phyloP scores from a whole-genome alignment of 1,284 basidiomycete genomes.

The Albatrellus sp. region DNA sequence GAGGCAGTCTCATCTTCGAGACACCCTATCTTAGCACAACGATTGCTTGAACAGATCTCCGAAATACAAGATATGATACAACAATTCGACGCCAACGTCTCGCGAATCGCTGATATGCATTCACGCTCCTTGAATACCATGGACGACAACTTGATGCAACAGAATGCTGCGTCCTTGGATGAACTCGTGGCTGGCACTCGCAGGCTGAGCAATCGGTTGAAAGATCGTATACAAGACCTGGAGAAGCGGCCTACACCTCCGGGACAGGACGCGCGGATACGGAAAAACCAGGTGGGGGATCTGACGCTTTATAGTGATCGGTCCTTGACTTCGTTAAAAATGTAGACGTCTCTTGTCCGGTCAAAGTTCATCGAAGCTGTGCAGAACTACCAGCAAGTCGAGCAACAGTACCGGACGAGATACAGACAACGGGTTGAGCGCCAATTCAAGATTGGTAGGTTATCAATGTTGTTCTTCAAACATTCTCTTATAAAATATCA shows the following conservation, averaged over 20 bases:
- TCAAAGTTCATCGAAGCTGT: constrained; percentile 57
- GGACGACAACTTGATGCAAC: constrained; percentile 32
- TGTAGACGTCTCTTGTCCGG: constrained; percentile 40
- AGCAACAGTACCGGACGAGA: constrained; percentile 74
- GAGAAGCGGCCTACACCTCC: constrained; percentile 22
- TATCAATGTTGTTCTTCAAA: background rate
- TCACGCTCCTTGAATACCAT: constrained; percentile 44
- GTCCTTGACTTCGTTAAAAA: background rate
- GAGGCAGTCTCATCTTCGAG: background rate
- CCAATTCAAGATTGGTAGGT: constrained; percentile 75
- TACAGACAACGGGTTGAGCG: constrained; percentile 79
- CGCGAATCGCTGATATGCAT: constrained; percentile 46
- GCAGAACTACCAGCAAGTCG: constrained; percentile 73
- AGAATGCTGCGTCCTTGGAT: constrained; percentile 36
- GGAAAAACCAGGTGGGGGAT: constrained; percentile 53
- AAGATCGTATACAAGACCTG: constrained; percentile 53
- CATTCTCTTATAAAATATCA: constrained; percentile 14
- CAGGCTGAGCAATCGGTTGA: constrained; percentile 46
- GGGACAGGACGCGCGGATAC: constrained; percentile 44
- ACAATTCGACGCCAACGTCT: constrained; percentile 42
- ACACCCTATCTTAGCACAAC: background rate
- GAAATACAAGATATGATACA: constrained; percentile 48
- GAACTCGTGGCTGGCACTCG: constrained; percentile 52
- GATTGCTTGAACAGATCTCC: constrained; percentile 16
- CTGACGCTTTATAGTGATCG: background rate